A percentile compares a stretch with the other conserved stretches of the same genome.
These are phyloP conservation scores for Brasenia schreberi DNA, from an alignment of 164 flowering plant genomes.

Conservation along the genomic window DNA sequence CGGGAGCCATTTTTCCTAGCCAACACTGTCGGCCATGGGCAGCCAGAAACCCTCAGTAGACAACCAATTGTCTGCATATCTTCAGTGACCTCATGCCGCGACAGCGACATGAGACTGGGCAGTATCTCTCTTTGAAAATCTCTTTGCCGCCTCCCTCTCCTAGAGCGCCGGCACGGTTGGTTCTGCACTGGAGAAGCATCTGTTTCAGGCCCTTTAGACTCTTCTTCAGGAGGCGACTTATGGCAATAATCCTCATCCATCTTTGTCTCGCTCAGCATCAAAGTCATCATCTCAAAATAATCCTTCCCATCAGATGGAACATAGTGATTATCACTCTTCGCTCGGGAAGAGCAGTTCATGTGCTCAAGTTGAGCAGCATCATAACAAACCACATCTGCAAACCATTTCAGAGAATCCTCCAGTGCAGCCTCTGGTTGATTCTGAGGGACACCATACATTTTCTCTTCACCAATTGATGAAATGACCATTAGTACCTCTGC, in stretches of 20 bases:
- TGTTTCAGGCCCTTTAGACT: constrained; percentile 15
- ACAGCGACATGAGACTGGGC: constrained; percentile 71
- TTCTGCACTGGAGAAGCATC: constrained; percentile 13
- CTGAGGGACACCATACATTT: background rate
- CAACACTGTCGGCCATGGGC: constrained; percentile 48
- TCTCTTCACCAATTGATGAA: background rate
- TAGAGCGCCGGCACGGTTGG: constrained; percentile 54
- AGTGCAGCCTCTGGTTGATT: constrained; percentile 6
- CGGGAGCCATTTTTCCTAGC: constrained; percentile 49
- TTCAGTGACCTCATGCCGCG: constrained; percentile 90
- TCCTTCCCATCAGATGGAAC: constrained; percentile 28
- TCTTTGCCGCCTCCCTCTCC: constrained; percentile 81
- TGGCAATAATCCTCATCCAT: constrained; percentile 36
- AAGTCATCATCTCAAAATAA: constrained; percentile 73
- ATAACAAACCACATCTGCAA: constrained; percentile 39
- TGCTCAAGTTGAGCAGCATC: background rate
- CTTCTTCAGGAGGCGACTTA: constrained; percentile 25
- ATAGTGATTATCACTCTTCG: constrained; percentile 1
- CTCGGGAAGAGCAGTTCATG: background rate
- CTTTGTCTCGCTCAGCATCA: constrained; percentile 44
- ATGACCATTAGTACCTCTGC: background rate
- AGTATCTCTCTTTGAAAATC: constrained; percentile 96
- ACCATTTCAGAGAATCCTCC: constrained; percentile 33
- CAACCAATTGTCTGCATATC: constrained; percentile 67
- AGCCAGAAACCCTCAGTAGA: constrained; percentile 70